Evolutionary conservation across 2,329 filamentous ascomycete genomes (phyloP).

Genomic region (Pseudonectria foliicola): DNA sequence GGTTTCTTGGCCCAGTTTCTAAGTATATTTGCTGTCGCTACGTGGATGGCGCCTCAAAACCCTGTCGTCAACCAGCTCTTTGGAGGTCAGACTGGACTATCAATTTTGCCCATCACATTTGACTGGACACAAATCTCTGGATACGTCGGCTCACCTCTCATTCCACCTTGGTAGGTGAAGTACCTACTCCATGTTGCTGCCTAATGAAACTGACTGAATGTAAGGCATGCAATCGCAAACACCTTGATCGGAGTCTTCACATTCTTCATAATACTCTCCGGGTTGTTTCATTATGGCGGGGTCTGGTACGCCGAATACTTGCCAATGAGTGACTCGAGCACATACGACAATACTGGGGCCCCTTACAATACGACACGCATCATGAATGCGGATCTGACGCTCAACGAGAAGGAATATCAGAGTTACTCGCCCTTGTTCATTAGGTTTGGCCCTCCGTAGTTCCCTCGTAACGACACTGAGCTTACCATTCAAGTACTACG

Average conservation of each 20-base stretch:
- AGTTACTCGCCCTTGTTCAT: conserved; percentile 63
- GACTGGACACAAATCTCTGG: conserved; percentile 70
- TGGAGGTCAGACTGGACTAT: conserved; percentile 60
- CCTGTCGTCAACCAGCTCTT: conserved; percentile 66
- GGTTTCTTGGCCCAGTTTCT: conserved; percentile 63
- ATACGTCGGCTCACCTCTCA: conserved; percentile 60
- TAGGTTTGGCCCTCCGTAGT: conserved; percentile 28
- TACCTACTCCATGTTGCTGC: neutral
- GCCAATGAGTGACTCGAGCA: conserved; percentile 62
- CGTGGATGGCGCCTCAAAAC: conserved; percentile 65
- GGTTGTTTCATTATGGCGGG: conserved; percentile 57
- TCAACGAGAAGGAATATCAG: conserved; percentile 58
- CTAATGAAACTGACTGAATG: neutral
- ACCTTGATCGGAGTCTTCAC: conserved; percentile 59
- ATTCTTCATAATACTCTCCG: conserved; percentile 56
- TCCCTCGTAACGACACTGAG: too few relatives aligned
- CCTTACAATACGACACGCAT: conserved; percentile 59
- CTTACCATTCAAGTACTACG: conserved; percentile 48
- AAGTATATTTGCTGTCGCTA: conserved; percentile 63
- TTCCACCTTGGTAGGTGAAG: conserved; percentile 54
- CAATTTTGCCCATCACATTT: conserved; percentile 64
- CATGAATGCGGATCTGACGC: conserved; percentile 52
- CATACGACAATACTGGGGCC: conserved; percentile 63
- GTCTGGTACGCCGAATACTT: conserved; percentile 58
- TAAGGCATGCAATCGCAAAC: conserved; percentile 64